Evolutionary conservation across 306 rosid species (phyloP), one percentile per base, ranked within the genome.

Genomic region (Morella rubra): DNA sequence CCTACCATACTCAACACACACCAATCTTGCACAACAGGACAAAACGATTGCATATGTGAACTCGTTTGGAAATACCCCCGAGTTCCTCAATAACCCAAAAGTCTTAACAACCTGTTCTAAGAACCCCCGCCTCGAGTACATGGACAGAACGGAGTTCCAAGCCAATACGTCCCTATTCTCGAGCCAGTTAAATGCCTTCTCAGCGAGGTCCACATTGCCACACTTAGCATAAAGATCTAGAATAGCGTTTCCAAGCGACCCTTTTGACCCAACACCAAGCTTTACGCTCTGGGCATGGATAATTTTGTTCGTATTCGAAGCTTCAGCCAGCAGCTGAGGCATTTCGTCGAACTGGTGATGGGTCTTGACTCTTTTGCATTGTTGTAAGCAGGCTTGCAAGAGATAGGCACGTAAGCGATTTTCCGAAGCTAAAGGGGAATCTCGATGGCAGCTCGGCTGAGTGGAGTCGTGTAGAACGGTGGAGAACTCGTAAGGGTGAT

Each of bases 111-210:
- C 86, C 54, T 13, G 78, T 3, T 77, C 76, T 50, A 65, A 54
- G 14, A 81, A 76, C 4, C 87, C 89, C 41, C 55, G 84, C 69
- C 69, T 77, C 0, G 88, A 89, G 83, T 87, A 82, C 84, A 83
- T 72, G 40, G 87, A 88, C 66, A 93, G 77, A 62, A 93, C 58
- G 5, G 96, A 90, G 80, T 93, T 90, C 85, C 90, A 87, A 61
- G 87, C 83, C 77, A 76, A 83, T 42, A 90, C 86, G n/a, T 81
- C 89, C 75, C 78, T 82, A n/a, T 72, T 62, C 71, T 86, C 87
- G 58, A 90, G 85, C 79, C 50, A 77, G 69, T 76, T 67, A 84
- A 90, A 90, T 41, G 85, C 87, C 73, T 76, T 83, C 74, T 82
- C 82, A 10, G 92, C 88, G 50, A 62, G 80, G 44, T 42, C 81